Percentiles rank a stretch among this genome's conserved stretches.
Evolutionary conservation across 1,139 yeast genomes (phyloP).

Genomic region (Lodderomyces parapsilosis): DNA sequence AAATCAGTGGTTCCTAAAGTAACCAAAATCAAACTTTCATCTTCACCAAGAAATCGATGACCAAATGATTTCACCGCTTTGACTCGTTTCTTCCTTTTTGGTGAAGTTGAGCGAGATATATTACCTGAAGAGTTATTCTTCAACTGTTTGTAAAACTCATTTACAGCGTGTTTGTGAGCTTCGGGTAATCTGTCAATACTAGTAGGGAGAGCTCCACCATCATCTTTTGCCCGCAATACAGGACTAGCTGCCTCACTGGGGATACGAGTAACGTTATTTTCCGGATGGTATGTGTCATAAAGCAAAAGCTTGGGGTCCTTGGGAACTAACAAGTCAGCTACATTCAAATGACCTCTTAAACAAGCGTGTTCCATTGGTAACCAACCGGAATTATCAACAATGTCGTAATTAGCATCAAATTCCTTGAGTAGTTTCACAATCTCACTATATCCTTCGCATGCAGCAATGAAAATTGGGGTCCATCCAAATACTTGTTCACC

Average conservation of each 20-base stretch:
- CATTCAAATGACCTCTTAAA: slow-evolving; percentile 78
- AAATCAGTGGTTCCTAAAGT: slow-evolving; percentile 87
- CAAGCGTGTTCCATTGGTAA: slow-evolving; percentile 96
- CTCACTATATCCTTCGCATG: slow-evolving; percentile 74
- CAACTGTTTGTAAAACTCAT: slow-evolving; percentile 42
- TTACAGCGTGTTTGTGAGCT: slow-evolving; percentile 31
- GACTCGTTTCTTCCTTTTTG: slow-evolving; percentile 26
- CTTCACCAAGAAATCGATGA: slow-evolving; percentile 65
- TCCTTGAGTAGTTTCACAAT: slow-evolving; percentile 57
- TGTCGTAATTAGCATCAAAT: slow-evolving; percentile 52
- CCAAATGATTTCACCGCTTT: slow-evolving; percentile 81
- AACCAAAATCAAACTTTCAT: slow-evolving; percentile 68
- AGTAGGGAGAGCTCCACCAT: slow-evolving; percentile 17
- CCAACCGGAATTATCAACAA: slow-evolving; percentile 89
- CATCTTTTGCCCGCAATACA: slow-evolving; percentile 16
- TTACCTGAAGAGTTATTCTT: slow-evolving; percentile 25
- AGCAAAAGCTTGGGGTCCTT: slow-evolving; percentile 30
- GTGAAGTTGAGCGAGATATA: slow-evolving; percentile 29
- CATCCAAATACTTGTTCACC: slow-evolving; percentile 83
- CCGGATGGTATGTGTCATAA: slow-evolving; percentile 40
- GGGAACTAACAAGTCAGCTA: slow-evolving; percentile 63
- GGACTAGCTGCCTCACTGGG: slow-evolving; percentile 19
- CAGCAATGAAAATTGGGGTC: slow-evolving; percentile 93
- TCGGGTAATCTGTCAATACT: slow-evolving; percentile 46
- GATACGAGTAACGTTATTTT: slow-evolving; percentile 34